phyloP scores from a whole-genome alignment of 2,329 filamentous ascomycete genomes.

The Pochonia chlamydosporia region DNA sequence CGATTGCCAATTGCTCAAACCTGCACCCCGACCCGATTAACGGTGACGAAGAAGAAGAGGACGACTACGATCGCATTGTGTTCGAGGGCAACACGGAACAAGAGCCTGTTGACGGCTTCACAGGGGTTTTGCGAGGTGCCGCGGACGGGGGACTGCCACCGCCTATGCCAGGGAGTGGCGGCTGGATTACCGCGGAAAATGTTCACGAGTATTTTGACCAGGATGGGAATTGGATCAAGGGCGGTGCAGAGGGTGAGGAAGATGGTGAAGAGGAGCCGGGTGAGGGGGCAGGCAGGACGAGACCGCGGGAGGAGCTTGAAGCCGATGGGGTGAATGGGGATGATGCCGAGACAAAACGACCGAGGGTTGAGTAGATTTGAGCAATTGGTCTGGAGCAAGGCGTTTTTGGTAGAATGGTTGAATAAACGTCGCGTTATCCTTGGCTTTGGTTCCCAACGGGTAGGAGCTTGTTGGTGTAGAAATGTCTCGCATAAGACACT shows the following conservation, averaged over 20 bases:
- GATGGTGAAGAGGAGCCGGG: slow-evolving; percentile 43
- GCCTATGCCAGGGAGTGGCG: slow-evolving; percentile 65
- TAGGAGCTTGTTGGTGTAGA: too few species aligned
- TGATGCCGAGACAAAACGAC: slow-evolving; percentile 41
- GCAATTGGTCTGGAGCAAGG: slow-evolving; percentile 11
- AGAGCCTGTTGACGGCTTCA: slow-evolving; percentile 50
- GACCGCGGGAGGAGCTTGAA: slow-evolving; percentile 45
- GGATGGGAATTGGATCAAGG: slow-evolving; percentile 70
- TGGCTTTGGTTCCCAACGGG: too few species aligned
- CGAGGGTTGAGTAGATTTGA: slow-evolving; percentile 37
- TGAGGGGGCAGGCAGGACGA: slow-evolving; percentile 56
- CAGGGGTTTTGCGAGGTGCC: slow-evolving; percentile 46
- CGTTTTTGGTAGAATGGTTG: slow-evolving; percentile 14
- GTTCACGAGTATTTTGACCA: slow-evolving; percentile 77
- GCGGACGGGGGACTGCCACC: slow-evolving; percentile 51
- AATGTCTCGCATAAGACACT: too few species aligned
- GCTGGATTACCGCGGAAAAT: slow-evolving; percentile 91
- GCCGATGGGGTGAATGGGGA: slow-evolving; percentile 37
- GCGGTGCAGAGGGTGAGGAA: slow-evolving; percentile 30
- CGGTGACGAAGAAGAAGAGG: slow-evolving; percentile 52
- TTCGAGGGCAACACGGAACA: slow-evolving; percentile 47
- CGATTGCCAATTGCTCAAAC: slow-evolving; percentile 69
- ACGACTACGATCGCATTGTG: slow-evolving; percentile 47
- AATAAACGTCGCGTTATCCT: background rate
- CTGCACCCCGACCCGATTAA: slow-evolving; percentile 65